phyloP scores from a whole-genome alignment of 116 monocot species.

The Posidonia oceanica region DNA sequence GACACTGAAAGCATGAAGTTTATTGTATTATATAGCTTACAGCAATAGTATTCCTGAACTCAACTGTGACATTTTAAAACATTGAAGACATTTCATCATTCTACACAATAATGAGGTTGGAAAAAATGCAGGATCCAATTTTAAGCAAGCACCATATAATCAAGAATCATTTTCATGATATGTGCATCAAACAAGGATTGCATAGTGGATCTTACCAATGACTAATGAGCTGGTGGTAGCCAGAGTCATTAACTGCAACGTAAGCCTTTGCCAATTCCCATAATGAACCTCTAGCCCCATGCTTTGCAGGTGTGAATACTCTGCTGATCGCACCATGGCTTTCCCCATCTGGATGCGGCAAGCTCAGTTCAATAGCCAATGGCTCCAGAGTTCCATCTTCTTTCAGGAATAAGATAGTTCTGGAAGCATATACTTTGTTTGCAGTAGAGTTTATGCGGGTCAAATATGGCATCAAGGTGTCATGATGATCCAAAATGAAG shows the following conservation, averaged over 20 bases:
- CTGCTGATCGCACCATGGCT: conserved; percentile 26
- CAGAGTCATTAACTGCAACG: conserved; percentile 48
- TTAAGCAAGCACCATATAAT: too few relatives aligned
- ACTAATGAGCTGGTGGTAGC: conserved; percentile 61
- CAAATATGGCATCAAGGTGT: conserved; percentile 51
- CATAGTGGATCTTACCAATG: conserved; percentile 37
- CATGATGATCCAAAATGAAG: conserved; percentile 74
- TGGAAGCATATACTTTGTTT: conserved; percentile 48
- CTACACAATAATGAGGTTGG: too few relatives aligned
- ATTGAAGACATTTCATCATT: too few relatives aligned
- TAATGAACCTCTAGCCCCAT: conserved; percentile 26
- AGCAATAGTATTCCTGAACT: too few relatives aligned
- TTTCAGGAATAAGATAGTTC: conserved; percentile 51
- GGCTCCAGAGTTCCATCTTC: conserved; percentile 61
- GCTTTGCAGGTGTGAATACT: conserved; percentile 42
- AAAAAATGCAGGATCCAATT: too few relatives aligned
- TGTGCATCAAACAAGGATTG: too few relatives aligned
- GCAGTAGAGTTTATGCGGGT: conserved; percentile 33
- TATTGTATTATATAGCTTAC: too few relatives aligned
- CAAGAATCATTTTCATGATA: too few relatives aligned
- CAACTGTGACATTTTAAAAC: too few relatives aligned
- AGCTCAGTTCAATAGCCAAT: conserved; percentile 67
- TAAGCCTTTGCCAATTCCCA: conserved; percentile 81
- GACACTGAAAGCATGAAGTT: too few relatives aligned
- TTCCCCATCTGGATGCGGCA: conserved; percentile 42